Evolutionary conservation across 192 early-diverging fungal species (phyloP), one percentile per base, ranked within the genome.

Genomic region (Umbelopsis sp.): DNA sequence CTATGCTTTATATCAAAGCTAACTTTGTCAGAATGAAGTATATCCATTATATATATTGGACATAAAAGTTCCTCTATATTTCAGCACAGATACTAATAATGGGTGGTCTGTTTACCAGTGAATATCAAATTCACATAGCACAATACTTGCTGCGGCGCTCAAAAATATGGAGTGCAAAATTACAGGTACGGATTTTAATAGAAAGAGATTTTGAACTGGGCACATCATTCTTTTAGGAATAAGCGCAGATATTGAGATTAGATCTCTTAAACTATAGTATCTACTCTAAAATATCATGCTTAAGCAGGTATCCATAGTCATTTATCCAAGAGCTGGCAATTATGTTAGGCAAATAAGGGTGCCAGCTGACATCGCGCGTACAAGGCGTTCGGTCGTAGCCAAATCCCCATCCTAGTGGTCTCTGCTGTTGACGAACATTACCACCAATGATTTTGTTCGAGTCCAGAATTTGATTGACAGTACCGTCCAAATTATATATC

Each of bases 331-430:
- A 77, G 0, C 75, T 75, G 49, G 71, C 76, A 13, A 84, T 51
- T 11, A 86, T 74, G n/a, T 71, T 76, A 0, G 85, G 85, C 25
- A 72, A 41, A 55, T 78, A 71, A 18, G 85, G 85, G 49, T 87
- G 85, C 85, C 85, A 87, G 25, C 80, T 81, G 37, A 85, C 85
- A 82, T 87, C 85, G 16, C 85, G 72, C 11, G 82, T 78, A 46
- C 71, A 41, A 8, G 70, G 41, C 21, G 20, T 66, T 30, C 30
- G 8, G 27, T 55, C 51, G 33, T 71, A 48, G 20, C 69, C 69
- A 27, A 41, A 51, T 67, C 3, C 25, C 7, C 30, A 58, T 15
- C 16, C 23, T 2, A 47, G 46, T 12, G 18, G 41, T 30, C 46
- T 30, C 15, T 46, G 44, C 25, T 44, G 35, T 13, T 25, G 47